Percentiles rank a stretch among this genome's conserved stretches.
Conservation (phyloP, 345 rosid species). For the Euphorbia pulcherrima region DNA sequence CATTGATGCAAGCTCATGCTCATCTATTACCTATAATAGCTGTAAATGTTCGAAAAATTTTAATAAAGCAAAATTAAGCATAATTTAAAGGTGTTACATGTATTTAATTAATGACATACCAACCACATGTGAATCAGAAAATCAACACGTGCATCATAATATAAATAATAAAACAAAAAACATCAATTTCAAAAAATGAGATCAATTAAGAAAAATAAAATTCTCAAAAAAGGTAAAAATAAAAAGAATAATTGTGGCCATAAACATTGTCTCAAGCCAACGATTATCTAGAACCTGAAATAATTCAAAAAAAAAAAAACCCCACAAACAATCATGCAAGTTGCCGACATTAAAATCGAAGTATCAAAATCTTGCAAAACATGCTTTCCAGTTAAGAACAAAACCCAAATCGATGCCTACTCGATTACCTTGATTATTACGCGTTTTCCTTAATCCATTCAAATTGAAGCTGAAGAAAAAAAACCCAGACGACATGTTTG, state of each 20-base stretch:
- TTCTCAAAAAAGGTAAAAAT: not conserved
- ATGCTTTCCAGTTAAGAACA: not conserved
- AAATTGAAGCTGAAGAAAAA: not conserved
- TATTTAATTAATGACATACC: no score
- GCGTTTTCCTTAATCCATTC: not conserved
- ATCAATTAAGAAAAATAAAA: not conserved
- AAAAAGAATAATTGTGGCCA: not conserved
- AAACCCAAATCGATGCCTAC: no score
- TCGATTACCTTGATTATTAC: not conserved
- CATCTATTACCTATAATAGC: no score
- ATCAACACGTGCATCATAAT: no score
- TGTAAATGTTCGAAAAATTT: no score
- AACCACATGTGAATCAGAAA: no score
- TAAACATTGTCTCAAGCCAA: not conserved
- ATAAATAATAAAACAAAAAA: not conserved
- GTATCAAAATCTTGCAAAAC: not conserved
- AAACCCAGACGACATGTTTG: slow-evolving; percentile 34
- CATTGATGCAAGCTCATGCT: no score
- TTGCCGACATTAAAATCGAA: not conserved
- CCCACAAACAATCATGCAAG: not conserved
- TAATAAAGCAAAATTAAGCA: no score
- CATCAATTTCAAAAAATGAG: not conserved
- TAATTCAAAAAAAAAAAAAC: not conserved
- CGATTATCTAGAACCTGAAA: not conserved
- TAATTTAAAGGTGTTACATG: no score